Evolutionary conservation across 495 filamentous ascomycete genomes (phyloP).

Genomic region (Pseudotulostoma volvatum): DNA sequence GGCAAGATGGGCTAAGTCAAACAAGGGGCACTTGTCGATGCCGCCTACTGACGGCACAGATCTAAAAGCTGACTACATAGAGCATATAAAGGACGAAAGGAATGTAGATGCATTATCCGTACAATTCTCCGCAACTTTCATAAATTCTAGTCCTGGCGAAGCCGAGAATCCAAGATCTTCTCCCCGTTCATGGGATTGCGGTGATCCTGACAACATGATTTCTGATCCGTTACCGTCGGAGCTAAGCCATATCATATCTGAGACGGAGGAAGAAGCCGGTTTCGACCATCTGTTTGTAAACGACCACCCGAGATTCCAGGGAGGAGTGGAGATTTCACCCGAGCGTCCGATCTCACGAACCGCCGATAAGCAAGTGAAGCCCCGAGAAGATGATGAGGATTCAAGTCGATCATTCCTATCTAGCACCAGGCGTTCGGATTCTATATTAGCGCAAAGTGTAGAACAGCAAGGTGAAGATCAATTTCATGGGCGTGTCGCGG

Average conservation of each 20-base stretch:
- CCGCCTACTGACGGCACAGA: slow-evolving; percentile 3
- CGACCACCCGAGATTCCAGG: too few relatives aligned
- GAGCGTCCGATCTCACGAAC: too few relatives aligned
- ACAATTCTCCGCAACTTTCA: background rate
- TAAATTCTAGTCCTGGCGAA: background rate
- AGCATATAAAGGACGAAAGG: slow-evolving; percentile 1
- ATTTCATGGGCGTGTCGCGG: too few relatives aligned
- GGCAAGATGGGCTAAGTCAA: too few relatives aligned
- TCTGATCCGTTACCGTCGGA: background rate
- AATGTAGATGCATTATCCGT: background rate
- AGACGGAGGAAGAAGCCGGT: background rate
- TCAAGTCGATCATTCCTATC: too few relatives aligned
- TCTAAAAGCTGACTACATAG: background rate
- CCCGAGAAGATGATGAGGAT: too few relatives aligned
- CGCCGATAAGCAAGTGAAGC: too few relatives aligned
- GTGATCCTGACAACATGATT: background rate
- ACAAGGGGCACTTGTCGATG: too few relatives aligned
- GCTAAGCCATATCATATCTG: background rate
- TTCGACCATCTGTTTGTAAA: background rate
- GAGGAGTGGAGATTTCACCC: too few relatives aligned
- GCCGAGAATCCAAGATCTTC: background rate
- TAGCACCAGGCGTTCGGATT: too few relatives aligned
- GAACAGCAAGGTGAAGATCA: too few relatives aligned
- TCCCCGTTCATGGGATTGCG: background rate
- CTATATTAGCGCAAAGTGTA: too few relatives aligned